Base-by-base conservation (phyloP, 2,329 filamentous ascomycete species). In the Beauveria brongniartii region DNA sequence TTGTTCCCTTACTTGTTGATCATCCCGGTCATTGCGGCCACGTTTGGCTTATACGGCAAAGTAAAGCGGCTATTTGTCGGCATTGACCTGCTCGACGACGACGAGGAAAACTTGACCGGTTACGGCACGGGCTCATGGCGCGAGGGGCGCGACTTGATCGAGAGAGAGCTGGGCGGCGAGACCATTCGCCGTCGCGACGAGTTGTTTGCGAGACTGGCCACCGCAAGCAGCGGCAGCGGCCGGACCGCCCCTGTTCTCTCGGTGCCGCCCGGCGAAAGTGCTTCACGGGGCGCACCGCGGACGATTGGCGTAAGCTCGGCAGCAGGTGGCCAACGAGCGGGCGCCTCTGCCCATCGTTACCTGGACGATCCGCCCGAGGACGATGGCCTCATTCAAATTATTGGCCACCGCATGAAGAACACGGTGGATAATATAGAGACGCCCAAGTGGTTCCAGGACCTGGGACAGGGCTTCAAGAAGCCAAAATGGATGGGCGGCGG, bases 1-100 rank as follows among this genome's bases (percentile, higher is more conserved):
- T 83, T 95, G 63, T 97, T 97, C 73, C 94, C 94, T 0, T 84
- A 92, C 8, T 86, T 97, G 65, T 86, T 99, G 37, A 79, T 97
- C 22, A 71, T 97, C 0, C 94, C 94, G 0, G 90, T 97, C 2
- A 82, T 85, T 26, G 92, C 92, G 3, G 93, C 91, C 0, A 75
- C 93, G 0, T 97, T 97, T 75, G 93, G 93, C 30, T 77, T 97
- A 0, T 99, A 99, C 71, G 89, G 91, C 46, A 88, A 85, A 64
- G 83, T 93, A 30, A 90, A 88, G 72, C 87, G 86, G 28, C 83
- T 93, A 22, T 93, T 94, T 16, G 91, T 95, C 62, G 90, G 88
- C 41, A 76, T 79, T 61, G 84, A 91, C 44, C 77, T 92, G 1
- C 85, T 92, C 48, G 89, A 91, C 41, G 89, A 92, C 44, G 89